Evolutionary conservation across 2,329 filamentous ascomycete genomes (phyloP), one percentile per base, ranked within the genome.

Genomic region (Chrysoporthe puriensis): DNA sequence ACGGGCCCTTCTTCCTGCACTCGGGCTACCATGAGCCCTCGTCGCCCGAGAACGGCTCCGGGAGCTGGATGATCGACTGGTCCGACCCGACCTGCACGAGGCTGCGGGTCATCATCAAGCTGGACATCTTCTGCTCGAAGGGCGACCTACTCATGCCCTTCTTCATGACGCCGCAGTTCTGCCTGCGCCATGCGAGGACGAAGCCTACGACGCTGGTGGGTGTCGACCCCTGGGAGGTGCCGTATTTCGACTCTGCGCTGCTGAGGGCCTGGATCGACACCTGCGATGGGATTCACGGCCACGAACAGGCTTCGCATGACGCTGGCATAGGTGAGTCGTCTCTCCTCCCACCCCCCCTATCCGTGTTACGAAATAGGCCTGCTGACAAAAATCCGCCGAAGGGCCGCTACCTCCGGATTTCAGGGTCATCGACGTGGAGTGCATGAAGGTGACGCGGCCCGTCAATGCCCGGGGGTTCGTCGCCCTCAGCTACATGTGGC

Each of bases 31-130:
- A 46, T 34, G 59, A 61, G 36, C 59, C 43, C n/a, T 13, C 59
- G 14, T 32, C 59, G 11, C 21, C 59, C 8, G 59, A 61, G 13
- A 61, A 32, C 34, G 59, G 43, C n/a, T 48, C 59, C 1, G 59
- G 59, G 13, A 34, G 59, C 43, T 61, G 59, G 59, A 61, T 61
- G 59, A 46, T 61, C 14, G 59, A 61, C 59, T 61, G 59, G 59
- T 36, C 59, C 26, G 59, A 61, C 26, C 59, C 59, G 42, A 34
- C 40, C n/a, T 61, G 59, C 43, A 61, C 59, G 14, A 46, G 59
- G 59, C 42, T 61, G 43, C 42, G 59, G 16, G 42, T 48, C 14
- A 48, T 61, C n/a, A 48, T 61, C 21, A 61, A 61, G 43, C 43
- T 61, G 26, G 59, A 61, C 26, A 34, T 61, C 43, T 46, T 61